Conservation (phyloP, 441 rosid genomes). For the Gossypium schwendimanii region DNA sequence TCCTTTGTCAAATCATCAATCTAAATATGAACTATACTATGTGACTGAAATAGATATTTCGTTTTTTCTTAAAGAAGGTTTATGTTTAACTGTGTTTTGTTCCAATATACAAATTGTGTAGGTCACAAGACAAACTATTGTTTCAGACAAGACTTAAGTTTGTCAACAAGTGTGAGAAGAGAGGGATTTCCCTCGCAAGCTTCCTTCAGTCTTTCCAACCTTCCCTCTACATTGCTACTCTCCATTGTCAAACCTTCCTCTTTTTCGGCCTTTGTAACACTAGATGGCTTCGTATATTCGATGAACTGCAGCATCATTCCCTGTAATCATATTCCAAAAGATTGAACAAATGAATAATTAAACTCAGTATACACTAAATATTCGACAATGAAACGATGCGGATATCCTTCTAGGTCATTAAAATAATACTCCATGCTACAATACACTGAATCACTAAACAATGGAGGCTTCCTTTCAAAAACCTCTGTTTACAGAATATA, state of each 20-base stretch:
- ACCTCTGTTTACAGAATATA: not conserved
- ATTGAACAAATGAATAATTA: not conserved
- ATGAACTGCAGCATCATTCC: slow-evolving; percentile 63
- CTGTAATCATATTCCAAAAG: slow-evolving; percentile 22
- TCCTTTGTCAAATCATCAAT: too few species aligned
- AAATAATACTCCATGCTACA: not conserved
- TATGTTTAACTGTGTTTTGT: not conserved
- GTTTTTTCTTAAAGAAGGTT: too few species aligned
- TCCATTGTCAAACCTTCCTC: slow-evolving; percentile 12
- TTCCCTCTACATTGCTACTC: slow-evolving; percentile 23
- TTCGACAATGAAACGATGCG: not conserved
- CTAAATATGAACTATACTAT: too few species aligned
- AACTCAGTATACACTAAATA: not conserved
- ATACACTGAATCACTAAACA: not conserved
- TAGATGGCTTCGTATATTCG: slow-evolving; percentile 25
- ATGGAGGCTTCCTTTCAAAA: not conserved
- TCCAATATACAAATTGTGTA: not conserved
- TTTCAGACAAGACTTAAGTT: slow-evolving; percentile 25
- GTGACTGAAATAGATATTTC: too few species aligned
- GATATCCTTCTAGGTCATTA: not conserved
- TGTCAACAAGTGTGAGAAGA: slow-evolving; percentile 50
- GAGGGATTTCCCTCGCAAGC: slow-evolving; percentile 59
- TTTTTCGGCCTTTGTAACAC: not conserved
- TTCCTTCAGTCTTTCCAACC: slow-evolving; percentile 45
- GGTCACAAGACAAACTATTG: not conserved